phyloP scores from a whole-genome alignment of 2,329 filamentous ascomycete genomes.

The Rutstroemia sydowiana region DNA sequence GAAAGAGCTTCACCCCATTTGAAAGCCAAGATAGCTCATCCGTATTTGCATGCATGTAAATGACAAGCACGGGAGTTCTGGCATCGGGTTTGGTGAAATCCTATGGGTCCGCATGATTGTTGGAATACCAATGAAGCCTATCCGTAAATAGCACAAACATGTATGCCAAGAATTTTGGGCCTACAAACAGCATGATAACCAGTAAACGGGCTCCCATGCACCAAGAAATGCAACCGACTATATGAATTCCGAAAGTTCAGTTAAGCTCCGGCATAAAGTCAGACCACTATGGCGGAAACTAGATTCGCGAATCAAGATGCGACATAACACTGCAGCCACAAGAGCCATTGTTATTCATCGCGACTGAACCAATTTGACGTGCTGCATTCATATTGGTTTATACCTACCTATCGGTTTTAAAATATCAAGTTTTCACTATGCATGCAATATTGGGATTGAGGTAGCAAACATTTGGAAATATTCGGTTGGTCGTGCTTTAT shows the following conservation, averaged over 20 bases:
- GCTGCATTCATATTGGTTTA: background rate
- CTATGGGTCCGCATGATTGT: conserved; percentile 1
- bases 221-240: background rate
- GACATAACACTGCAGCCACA: background rate
- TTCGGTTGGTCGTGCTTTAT: too few species aligned
- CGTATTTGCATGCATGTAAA: too few species aligned
- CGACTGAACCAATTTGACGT: background rate
- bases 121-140: background rate
- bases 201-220: conserved; percentile 3
- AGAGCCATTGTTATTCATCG: background rate
- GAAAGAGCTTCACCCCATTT: too few species aligned
- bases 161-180: conserved; percentile 2
- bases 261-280: conserved; percentile 1
- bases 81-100: too few species aligned
- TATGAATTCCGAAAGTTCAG: background rate
- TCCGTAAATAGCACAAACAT: conserved; percentile 1
- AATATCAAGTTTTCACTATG: background rate
- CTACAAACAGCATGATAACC: background rate
- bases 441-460: background rate
- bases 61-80: too few species aligned
- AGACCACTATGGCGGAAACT: conserved; percentile 8
- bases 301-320: conserved; percentile 5
- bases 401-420: background rate
- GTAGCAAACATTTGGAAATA: background rate
- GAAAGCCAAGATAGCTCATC: too few species aligned